Conservation (phyloP, 2,329 filamentous ascomycete species). For the Stemphylium beticola region DNA sequence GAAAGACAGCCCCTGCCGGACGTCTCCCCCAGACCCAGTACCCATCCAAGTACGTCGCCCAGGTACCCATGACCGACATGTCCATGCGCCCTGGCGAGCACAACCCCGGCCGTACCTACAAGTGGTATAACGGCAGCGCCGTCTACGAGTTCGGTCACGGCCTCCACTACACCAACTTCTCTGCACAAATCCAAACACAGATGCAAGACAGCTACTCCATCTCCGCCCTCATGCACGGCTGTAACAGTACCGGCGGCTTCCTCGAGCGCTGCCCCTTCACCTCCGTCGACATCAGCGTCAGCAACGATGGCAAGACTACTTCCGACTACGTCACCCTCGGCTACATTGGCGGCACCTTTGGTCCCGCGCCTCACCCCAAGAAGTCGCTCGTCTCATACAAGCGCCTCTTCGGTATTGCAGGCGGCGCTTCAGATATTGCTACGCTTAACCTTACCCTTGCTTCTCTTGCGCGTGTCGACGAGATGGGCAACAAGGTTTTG, state of each 20-base stretch:
- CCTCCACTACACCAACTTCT: constrained; percentile 66
- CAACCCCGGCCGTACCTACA: constrained; percentile 64
- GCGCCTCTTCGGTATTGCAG: constrained; percentile 51
- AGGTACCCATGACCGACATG: constrained; percentile 65
- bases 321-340: constrained; percentile 63
- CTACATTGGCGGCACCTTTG: constrained; percentile 58
- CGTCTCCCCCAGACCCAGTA: constrained; percentile 65
- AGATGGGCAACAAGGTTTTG: constrained; percentile 59
- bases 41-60: constrained; percentile 57
- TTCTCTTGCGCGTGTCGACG: constrained; percentile 58
- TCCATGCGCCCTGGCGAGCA: constrained; percentile 56
- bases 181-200: constrained; percentile 23
- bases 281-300: constrained; percentile 51
- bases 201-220: constrained; percentile 24
- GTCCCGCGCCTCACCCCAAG: constrained; percentile 59
- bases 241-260: constrained; percentile 47
- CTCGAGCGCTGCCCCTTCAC: constrained; percentile 51
- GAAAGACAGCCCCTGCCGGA: constrained; percentile 60
- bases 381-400: constrained; percentile 62
- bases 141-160: constrained; percentile 63
- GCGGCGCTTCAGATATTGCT: constrained; percentile 43
- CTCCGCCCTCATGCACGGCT: constrained; percentile 31
- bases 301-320: constrained; percentile 54
- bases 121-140: constrained; percentile 61
- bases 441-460: constrained; percentile 57